Base-by-base conservation (phyloP, 1,284 basidiomycete genomes). In the Irpex sp. region DNA sequence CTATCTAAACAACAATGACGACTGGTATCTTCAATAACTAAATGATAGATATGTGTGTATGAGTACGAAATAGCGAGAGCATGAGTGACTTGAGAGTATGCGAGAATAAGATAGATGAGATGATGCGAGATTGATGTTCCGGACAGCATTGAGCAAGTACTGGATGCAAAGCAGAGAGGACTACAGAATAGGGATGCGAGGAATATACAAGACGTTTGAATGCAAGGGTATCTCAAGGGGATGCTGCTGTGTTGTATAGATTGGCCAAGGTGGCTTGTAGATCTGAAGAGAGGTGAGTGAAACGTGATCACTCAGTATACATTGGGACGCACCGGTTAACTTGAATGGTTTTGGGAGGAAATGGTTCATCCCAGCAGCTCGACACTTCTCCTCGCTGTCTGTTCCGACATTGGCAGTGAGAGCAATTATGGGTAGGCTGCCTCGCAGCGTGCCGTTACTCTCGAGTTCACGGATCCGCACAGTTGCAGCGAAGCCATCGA, bases 331-430 rank as follows among this genome's bases (percentile, higher is more conserved):
- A 72, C 71, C 68, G 42, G 58, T 56, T 60, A 72, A 57, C 56
- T 65, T 68, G 39, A 73, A 63, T 18, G 72, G 72, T 65, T 73
- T 73, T 1, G 71, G 68, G 51, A 73, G 57, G 63, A 73, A 73
- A 47, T 67, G 63, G 42, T 73, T 70, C 72, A 72, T 73, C 16
- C 72, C 72, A 1, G 70, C 68, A n/a, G 66, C 65, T 48, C 65
- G 64, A 60, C 72, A 72, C 52, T 67, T 67, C 16, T 61, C 66
- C 53, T 71, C 69, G 54, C 69, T 70, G 56, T 72, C 72, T 5
- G 60, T 59, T 39, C 69, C 70, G 47, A 73, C 72, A 55, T 73
- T 73, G 35, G 72, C 72, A 9, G 71, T 71, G 42, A 73, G 68
- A 0, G 72, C 72, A 49, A 73, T 67, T 61, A 73, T 68, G 18